Conservation (phyloP, 129 eudicot species). For the Apium graveolens region DNA sequence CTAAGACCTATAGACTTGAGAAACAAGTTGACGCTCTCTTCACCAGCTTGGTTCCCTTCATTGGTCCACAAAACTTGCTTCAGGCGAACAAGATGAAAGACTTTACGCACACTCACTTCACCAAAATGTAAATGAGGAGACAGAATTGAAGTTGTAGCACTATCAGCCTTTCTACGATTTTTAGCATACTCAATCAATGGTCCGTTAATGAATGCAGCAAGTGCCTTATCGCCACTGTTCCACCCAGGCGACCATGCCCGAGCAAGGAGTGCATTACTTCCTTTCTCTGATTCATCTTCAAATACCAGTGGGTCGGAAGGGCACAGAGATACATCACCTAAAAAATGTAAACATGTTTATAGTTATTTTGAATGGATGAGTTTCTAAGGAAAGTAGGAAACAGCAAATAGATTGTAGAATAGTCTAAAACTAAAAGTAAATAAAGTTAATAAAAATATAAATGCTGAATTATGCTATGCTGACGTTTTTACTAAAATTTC, state of each 20-base stretch:
- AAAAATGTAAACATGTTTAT: no score
- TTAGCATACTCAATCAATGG: slow-evolving; percentile 65
- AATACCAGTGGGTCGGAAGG: slow-evolving; percentile 55
- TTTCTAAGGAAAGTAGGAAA: no score
- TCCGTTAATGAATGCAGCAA: slow-evolving; percentile 71
- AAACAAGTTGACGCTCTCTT: no score
- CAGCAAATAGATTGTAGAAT: no score
- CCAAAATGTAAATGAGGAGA: slow-evolving; percentile 97
- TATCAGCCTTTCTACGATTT: slow-evolving; percentile 79
- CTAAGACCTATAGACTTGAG: no score
- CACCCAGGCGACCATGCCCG: slow-evolving; percentile 99
- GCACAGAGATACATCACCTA: slow-evolving; percentile 80
- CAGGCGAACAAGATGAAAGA: slow-evolving; percentile 77
- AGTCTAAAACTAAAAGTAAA: no score
- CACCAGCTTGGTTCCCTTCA: no score
- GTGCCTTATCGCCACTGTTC: slow-evolving; percentile 90
- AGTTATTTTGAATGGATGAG: no score
- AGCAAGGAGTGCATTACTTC: slow-evolving; percentile 95
- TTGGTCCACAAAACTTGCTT: no score
- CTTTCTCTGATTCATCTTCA: slow-evolving; percentile 80
- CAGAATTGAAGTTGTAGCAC: slow-evolving; percentile 86
- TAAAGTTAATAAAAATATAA: no score
- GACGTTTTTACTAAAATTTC: no score
- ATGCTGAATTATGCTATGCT: no score
- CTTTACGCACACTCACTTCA: slow-evolving; percentile 89